A percentile compares a stretch with the other conserved stretches of the same genome.
Conservation (phyloP, 2,329 filamentous ascomycete genomes). For the Fusarium guadeloupense region DNA sequence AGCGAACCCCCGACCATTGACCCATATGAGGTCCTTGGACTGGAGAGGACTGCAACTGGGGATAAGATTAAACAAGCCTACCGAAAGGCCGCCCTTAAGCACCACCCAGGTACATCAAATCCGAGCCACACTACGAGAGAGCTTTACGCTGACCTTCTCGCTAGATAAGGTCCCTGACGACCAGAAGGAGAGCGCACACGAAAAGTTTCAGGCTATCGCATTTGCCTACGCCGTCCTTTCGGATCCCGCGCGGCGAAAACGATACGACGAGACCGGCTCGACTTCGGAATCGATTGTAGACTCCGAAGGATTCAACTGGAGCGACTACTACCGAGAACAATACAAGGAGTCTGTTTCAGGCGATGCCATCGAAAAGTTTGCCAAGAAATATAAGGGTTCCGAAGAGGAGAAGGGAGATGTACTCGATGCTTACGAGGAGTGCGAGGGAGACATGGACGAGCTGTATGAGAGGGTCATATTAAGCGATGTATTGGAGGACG, state of each 20-base stretch:
- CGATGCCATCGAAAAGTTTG: conserved; percentile 79
- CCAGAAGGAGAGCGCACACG: conserved; percentile 76
- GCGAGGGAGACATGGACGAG: conserved; percentile 77
- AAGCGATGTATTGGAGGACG: conserved; percentile 83
- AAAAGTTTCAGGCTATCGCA: conserved; percentile 87
- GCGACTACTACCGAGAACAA: conserved; percentile 86
- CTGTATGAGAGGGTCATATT: conserved; percentile 89
- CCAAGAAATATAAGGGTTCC: conserved; percentile 81
- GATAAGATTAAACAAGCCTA: conserved; percentile 91
- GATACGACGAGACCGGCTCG: conserved; percentile 90
- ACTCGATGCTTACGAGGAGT: conserved; percentile 76
- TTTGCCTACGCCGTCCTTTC: conserved; percentile 95
- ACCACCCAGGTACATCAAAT: conserved; percentile 76
- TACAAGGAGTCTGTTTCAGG: conserved; percentile 79
- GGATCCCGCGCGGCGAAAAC: conserved; percentile 78
- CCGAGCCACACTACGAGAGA: neutral
- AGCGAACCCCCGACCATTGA: conserved; percentile 71
- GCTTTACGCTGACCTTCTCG: conserved; percentile 24
- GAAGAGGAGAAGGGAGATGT: conserved; percentile 86
- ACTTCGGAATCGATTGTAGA: conserved; percentile 84
- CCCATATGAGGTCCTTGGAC: conserved; percentile 81
- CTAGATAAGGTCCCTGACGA: conserved; percentile 79
- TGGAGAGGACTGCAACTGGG: conserved; percentile 75
- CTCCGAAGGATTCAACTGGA: conserved; percentile 87
- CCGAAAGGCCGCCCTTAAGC: conserved; percentile 85